Percentiles rank a stretch among this genome's conserved stretches.
Evolutionary conservation across 192 early-diverging fungal species (phyloP).

Genomic region (Umbelopsis isabellina): DNA sequence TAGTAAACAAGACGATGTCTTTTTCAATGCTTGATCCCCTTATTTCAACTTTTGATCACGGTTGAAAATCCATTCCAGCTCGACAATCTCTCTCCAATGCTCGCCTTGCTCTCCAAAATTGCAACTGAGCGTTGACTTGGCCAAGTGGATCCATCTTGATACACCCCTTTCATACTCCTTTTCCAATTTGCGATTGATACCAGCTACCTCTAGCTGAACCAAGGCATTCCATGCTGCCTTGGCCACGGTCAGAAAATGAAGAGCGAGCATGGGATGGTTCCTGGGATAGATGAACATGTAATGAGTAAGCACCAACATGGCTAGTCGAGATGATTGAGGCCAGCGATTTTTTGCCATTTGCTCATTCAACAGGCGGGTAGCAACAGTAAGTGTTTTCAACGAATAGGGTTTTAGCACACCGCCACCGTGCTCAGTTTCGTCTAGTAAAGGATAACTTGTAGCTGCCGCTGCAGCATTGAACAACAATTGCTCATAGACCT

Average conservation of each 20-base stretch:
- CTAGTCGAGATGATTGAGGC: slow-evolving; percentile 23
- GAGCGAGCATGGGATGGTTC: slow-evolving; percentile 29
- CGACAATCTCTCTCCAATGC: slow-evolving; percentile 37
- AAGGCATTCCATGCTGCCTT: slow-evolving; percentile 37
- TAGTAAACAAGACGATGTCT: neutral
- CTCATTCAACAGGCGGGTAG: neutral
- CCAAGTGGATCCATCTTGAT: slow-evolving; percentile 33
- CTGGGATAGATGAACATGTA: slow-evolving; percentile 35
- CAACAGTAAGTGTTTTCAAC: neutral
- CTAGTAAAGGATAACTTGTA: neutral
- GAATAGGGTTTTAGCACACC: neutral
- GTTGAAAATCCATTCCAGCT: slow-evolving; percentile 39
- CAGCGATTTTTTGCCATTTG: slow-evolving; percentile 25
- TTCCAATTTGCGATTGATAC: slow-evolving; percentile 32
- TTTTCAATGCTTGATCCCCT: neutral
- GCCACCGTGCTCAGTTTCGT: neutral
- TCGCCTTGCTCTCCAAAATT: slow-evolving; percentile 31
- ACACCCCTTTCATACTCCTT: slow-evolving; percentile 31
- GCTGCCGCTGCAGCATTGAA: neutral
- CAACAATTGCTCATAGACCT: neutral
- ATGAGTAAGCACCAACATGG: slow-evolving; percentile 24
- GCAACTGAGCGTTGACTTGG: slow-evolving; percentile 15
- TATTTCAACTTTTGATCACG: slow-evolving; percentile 36
- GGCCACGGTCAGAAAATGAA: slow-evolving; percentile 26
- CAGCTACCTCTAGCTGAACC: slow-evolving; percentile 37